Evolutionary conservation across 495 filamentous ascomycete species (phyloP).

Genomic region (Saxophila tyrrhenica): DNA sequence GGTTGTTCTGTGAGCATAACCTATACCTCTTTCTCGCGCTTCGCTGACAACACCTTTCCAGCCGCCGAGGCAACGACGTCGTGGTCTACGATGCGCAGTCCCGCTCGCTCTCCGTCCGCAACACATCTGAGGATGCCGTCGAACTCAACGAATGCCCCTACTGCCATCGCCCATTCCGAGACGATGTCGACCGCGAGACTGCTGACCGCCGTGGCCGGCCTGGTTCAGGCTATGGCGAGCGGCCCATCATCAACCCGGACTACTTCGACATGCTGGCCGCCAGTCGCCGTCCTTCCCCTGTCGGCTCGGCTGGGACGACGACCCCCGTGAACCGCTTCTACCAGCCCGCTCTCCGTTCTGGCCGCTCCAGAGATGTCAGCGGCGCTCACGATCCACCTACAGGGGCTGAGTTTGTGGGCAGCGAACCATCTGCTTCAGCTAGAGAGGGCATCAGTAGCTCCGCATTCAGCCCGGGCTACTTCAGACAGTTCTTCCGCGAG

Average conservation of each 20-base stretch:
- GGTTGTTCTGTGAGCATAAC: constrained; percentile 25
- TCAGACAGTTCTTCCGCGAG: constrained; percentile 80
- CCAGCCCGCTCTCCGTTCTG: constrained; percentile 24
- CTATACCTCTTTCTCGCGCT: not conserved
- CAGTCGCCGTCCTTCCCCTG: constrained; percentile 28
- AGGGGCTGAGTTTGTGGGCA: constrained; percentile 43
- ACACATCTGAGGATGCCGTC: constrained; percentile 39
- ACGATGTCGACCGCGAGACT: constrained; percentile 33
- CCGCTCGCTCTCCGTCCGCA: constrained; percentile 69
- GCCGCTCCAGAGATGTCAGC: constrained; percentile 22
- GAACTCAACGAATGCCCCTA: constrained; percentile 67
- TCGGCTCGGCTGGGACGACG: constrained; percentile 30
- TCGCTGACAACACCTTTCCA: constrained; percentile 27
- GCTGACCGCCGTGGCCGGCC: constrained; percentile 17
- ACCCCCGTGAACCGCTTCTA: constrained; percentile 38
- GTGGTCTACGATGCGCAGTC: constrained; percentile 83
- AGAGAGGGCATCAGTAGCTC: constrained; percentile 63
- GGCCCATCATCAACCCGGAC: constrained; percentile 71
- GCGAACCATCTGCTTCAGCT: constrained; percentile 33
- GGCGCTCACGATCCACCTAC: constrained; percentile 19
- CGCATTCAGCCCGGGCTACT: constrained; percentile 85
- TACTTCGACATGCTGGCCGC: constrained; percentile 89
- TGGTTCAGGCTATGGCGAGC: constrained; percentile 31
- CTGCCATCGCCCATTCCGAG: constrained; percentile 69
- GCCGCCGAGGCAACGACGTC: constrained; percentile 82